Evolutionary conservation across 2,329 filamentous ascomycete species (phyloP).

Genomic region (Fusarium albosuccineum): DNA sequence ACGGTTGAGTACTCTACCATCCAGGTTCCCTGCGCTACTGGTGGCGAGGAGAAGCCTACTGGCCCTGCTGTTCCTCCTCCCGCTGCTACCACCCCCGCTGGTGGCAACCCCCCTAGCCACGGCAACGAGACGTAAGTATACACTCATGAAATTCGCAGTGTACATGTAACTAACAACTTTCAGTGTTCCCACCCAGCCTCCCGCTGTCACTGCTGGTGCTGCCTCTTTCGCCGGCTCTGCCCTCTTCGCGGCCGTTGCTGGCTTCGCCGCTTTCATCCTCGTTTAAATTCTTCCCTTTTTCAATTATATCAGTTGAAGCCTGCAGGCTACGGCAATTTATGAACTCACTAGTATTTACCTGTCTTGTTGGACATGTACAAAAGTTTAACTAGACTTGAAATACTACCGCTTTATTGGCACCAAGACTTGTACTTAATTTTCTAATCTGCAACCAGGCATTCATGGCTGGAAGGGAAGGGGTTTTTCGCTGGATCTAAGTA

Average conservation of each 20-base stretch:
- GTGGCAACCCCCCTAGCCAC: conserved; percentile 53
- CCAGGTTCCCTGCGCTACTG: conserved; percentile 44
- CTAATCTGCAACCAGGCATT: conserved; percentile 56
- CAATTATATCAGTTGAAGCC: conserved; percentile 55
- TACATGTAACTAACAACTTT: conserved; percentile 16
- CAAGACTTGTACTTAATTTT: conserved; percentile 56
- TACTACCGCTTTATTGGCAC: conserved; percentile 49
- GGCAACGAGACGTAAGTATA: conserved; percentile 52
- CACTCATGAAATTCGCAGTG: conserved; percentile 18
- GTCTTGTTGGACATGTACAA: conserved; percentile 54
- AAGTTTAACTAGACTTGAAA: conserved; percentile 54
- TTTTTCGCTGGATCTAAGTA: conserved; percentile 15
- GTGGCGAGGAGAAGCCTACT: conserved; percentile 25
- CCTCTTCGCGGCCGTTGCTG: conserved; percentile 67
- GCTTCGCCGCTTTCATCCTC: conserved; percentile 66
- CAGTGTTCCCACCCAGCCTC: conserved; percentile 46
- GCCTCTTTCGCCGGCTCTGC: conserved; percentile 66
- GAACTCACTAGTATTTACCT: conserved; percentile 48
- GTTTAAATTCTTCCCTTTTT: conserved; percentile 60
- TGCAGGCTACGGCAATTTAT: conserved; percentile 56
- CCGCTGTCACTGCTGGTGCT: conserved; percentile 64
- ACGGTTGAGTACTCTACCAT: conserved; percentile 64
- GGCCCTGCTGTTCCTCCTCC: conserved; percentile 47
- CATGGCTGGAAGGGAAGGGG: conserved; percentile 18
- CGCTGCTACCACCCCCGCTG: conserved; percentile 40